Percentiles rank a stretch among this genome's conserved stretches.
Evolutionary conservation across 495 filamentous ascomycete species (phyloP).

Genomic region (Aspergillus steynii): DNA sequence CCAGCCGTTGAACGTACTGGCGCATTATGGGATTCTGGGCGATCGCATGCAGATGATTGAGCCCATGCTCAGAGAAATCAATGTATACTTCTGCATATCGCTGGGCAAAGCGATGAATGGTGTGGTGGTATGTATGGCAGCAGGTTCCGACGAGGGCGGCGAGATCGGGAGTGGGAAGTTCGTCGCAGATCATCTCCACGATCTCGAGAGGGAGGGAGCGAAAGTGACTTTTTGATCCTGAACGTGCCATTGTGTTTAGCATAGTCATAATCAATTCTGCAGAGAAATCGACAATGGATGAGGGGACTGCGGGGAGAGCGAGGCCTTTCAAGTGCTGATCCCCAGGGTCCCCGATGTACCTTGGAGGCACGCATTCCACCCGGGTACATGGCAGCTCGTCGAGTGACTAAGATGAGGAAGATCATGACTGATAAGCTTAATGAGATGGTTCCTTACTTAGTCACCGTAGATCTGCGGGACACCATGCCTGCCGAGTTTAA

Average conservation of each 20-base stretch:
- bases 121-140: slow-evolving; percentile 5
- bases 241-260: not conserved
- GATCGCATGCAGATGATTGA: slow-evolving; percentile 13
- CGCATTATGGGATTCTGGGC: slow-evolving; percentile 10
- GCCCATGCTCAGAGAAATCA: slow-evolving; percentile 8
- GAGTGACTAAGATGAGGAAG: not conserved
- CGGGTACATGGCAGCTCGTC: not conserved
- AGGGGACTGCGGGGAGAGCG: not conserved
- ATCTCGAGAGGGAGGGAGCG: slow-evolving; percentile 8
- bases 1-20: slow-evolving; percentile 8
- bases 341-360: slow-evolving; percentile 10
- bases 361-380: slow-evolving; percentile 4
- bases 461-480: not conserved
- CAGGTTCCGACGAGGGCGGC: slow-evolving; percentile 13
- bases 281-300: not conserved
- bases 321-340: not conserved
- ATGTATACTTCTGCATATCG: slow-evolving; percentile 10
- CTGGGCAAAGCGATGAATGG: slow-evolving; percentile 10
- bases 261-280: not conserved
- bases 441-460: not conserved
- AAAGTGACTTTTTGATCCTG: not conserved
- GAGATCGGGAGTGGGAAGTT: slow-evolving; percentile 9
- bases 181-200: slow-evolving; percentile 12
- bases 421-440: not conserved
- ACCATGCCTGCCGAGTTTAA: not conserved